These are phyloP conservation scores for Beauveria varroae DNA, from an alignment of 2,329 filamentous ascomycete genomes.

Conservation along the genomic window DNA sequence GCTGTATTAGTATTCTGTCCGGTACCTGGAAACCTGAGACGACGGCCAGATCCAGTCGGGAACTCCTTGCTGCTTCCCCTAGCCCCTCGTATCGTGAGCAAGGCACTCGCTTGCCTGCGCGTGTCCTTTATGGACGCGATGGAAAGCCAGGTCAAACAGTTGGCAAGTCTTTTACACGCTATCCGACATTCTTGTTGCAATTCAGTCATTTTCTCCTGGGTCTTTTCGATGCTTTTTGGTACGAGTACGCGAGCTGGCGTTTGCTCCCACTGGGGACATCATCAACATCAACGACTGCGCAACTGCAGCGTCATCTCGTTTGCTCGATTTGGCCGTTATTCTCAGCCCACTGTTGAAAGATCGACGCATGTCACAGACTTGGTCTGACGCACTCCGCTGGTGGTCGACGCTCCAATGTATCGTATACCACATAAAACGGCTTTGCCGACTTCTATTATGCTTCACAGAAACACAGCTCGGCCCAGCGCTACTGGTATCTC, in stretches of 20 bases:
- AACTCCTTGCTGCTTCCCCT: neutral
- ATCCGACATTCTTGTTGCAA: too few relatives aligned
- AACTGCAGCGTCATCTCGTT: neutral
- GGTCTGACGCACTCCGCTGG: neutral
- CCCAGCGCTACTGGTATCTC: neutral
- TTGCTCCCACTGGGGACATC: neutral
- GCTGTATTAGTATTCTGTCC: neutral
- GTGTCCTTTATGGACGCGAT: neutral
- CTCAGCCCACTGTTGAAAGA: neutral
- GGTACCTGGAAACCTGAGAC: slow-evolving; percentile 6
- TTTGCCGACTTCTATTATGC: neutral
- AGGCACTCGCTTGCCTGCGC: neutral
- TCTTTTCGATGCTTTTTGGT: neutral
- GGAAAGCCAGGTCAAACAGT: neutral
- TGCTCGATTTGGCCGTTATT: neutral
- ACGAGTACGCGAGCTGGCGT: neutral
- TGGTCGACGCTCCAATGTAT: neutral
- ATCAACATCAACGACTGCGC: neutral
- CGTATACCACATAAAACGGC: neutral
- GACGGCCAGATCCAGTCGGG: neutral
- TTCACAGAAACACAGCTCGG: neutral
- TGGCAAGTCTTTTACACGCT: neutral
- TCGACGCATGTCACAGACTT: slow-evolving; percentile 2
- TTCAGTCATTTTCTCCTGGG: too few relatives aligned
- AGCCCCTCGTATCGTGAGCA: neutral